Evolutionary conservation across 306 rosid genomes (phyloP).

Genomic region (Astragalus glycyphyllos): DNA sequence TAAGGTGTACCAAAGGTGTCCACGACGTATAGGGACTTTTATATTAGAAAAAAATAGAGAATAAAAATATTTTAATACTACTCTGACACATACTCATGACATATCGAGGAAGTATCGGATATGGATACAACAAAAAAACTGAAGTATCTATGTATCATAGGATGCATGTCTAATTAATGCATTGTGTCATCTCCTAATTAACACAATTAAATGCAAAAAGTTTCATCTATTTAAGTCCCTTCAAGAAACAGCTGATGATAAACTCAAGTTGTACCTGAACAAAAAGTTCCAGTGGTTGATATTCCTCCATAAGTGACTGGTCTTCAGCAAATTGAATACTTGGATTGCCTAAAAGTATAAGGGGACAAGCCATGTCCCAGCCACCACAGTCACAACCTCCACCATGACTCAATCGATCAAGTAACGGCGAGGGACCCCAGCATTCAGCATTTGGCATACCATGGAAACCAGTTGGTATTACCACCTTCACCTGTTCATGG

Average conservation of each 20-base stretch:
- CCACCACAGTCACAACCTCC: slow-evolving; percentile 99
- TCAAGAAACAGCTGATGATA: slow-evolving; percentile 35
- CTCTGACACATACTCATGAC: too few relatives aligned
- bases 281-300: slow-evolving; percentile 67
- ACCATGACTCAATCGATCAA: slow-evolving; percentile 83
- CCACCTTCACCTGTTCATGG: slow-evolving; percentile 73
- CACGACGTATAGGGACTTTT: too few relatives aligned
- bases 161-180: too few relatives aligned
- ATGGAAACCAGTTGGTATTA: slow-evolving; percentile 82
- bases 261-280: slow-evolving; percentile 69
- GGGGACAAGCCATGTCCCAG: slow-evolving; percentile 99
- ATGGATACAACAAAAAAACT: too few relatives aligned
- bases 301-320: slow-evolving; percentile 56
- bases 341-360: slow-evolving; percentile 74
- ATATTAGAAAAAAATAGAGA: too few relatives aligned
- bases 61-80: too few relatives aligned
- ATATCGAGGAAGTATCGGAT: too few relatives aligned
- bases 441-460: slow-evolving; percentile 69
- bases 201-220: too few relatives aligned
- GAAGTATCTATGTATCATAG: too few relatives aligned
- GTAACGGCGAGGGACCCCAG: slow-evolving; percentile 75
- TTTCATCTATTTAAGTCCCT: slow-evolving; percentile 1
- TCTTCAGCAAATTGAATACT: slow-evolving; percentile 56
- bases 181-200: too few relatives aligned
- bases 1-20: too few relatives aligned